Base-by-base conservation (phyloP, 2,329 filamentous ascomycete species). In the Beauveria medogensis region DNA sequence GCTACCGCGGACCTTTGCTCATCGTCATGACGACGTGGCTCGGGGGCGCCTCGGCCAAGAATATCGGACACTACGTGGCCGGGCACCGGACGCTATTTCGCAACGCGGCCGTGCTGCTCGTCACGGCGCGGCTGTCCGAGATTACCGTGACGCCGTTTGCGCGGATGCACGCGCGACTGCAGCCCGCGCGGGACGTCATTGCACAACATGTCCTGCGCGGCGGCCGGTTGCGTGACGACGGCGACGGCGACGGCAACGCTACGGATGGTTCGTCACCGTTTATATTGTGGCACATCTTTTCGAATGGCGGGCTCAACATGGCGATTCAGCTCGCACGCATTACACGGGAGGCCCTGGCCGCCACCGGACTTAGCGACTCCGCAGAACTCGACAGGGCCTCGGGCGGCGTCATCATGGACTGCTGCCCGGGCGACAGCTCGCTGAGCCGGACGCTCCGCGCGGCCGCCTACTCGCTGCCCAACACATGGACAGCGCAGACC, bases 281-380 rank as follows among this genome's bases (percentile, higher is more conserved):
- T n/a, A 59, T 62, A 24, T 40, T 62, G n/a, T 59, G 55, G 55
- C 60, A 62, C 50, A 48, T 59, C 1, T 62, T 58, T 24, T 62
- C 60, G 7, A 59, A 59, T 20, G 60, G 60, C 50, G 60, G 60
- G 30, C 55, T 59, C 2, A 62, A 62, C 50, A 62, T 53, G 55
- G 60, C 60, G 2, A 52, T 62, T n/a, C 60, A 62, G 60, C 41
- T 62, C 18, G 60, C 50, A 2, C 53, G 44, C 18, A 61, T 61
- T 7, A 24, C 53, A 3, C 52, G 53, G 1, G n/a, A 3, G 4
- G 44, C 24, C 2, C 52, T 55, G 12, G 26, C 26, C 1, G 30
- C 60, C 7, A 37, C 12, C 10, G 16, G 28, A 1, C 20, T 10
- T 3, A 22, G 8, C 40, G 24, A 40, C 7, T 20, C 48, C 10